Percentiles rank a stretch among this genome's conserved stretches.
Conservation (phyloP, 192 early-diverging fungal genomes). For the Backusella liffmaniae region DNA sequence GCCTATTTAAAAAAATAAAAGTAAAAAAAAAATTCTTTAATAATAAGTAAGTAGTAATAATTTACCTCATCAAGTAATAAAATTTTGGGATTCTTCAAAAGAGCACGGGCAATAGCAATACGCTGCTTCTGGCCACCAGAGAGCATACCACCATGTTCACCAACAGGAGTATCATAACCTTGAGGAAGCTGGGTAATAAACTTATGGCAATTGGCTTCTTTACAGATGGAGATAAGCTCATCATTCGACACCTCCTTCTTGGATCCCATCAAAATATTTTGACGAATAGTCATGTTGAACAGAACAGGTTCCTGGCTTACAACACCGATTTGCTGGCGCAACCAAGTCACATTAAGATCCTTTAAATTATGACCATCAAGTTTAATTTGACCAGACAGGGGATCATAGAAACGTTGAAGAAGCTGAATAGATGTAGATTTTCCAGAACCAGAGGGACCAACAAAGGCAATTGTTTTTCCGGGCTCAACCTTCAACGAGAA, state of each 20-base stretch:
- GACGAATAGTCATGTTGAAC: conserved; percentile 67
- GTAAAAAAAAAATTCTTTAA: not conserved
- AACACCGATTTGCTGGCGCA: conserved; percentile 84
- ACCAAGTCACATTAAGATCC: conserved; percentile 74
- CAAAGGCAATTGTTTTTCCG: conserved; percentile 82
- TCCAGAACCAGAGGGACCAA: conserved; percentile 81
- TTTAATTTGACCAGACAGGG: conserved; percentile 45
- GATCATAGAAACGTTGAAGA: conserved; percentile 84
- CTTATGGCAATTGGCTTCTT: conserved; percentile 71
- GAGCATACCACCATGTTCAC: conserved; percentile 77
- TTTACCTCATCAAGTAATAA: conserved; percentile 29
- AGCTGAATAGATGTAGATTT: conserved; percentile 85
- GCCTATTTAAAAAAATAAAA: conserved; percentile 47
- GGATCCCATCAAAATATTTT: conserved; percentile 79
- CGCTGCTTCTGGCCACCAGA: conserved; percentile 97
- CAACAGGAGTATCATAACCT: conserved; percentile 86
- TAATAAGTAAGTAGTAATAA: not conserved
- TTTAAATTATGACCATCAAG: conserved; percentile 75
- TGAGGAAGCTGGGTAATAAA: conserved; percentile 73
- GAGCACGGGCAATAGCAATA: conserved; percentile 91
- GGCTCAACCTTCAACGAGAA: conserved; percentile 65
- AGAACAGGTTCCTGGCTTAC: conserved; percentile 90
- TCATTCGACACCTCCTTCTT: conserved; percentile 43
- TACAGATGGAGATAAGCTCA: conserved; percentile 58
- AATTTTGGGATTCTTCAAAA: conserved; percentile 86